Evolutionary conservation across 805 yeast genomes (phyloP), one percentile per base, ranked within the genome.

Genomic region (Huiozyma naganishii): DNA sequence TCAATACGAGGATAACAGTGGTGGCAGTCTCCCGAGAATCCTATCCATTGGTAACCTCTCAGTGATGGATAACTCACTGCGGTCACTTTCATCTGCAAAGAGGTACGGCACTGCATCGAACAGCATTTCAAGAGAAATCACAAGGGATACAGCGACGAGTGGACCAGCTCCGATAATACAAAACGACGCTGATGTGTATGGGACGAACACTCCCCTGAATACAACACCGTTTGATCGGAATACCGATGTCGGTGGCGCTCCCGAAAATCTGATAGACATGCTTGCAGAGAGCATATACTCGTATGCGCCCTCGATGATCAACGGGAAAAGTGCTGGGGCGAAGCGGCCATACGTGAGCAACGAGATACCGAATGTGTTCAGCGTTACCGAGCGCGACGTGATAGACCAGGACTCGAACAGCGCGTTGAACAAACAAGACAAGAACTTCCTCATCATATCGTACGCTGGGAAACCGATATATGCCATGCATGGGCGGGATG

Each of bases 401-500:
- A 28, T 29, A 9, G 27, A 12, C 4, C 29, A 42, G 13, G 30
- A 33, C 39, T 8, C 9, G 11, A 11, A 30, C 11, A 11, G n/a
- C 37, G 40, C 37, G 8, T 27, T 44, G 2, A 34, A 40, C 7
- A 30, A 39, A 1, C 43, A 45, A 28, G 63, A 62, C 38, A 87
- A 86, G 58, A 94, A 87, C 47, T 84, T 82, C 55, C 82, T 85
- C 52, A 75, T 88, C 3, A 66, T 88, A 7, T 83, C 95, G 0
- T 67, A 79, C 2, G 95, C 96, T 1, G 96, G 96, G 0, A 88
- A 88, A 58, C 95, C 95, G 2, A 80, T 88, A 6, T 88, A 82
- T 61, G 76, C 94, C 1, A 68, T 80, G 70, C 76, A 79, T 57
- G 94, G 92, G 2, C 66, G 77, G 2, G 89, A 84, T 42, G 80